phyloP scores from a whole-genome alignment of 805 yeast species.

The Nematodospora valgi region DNA sequence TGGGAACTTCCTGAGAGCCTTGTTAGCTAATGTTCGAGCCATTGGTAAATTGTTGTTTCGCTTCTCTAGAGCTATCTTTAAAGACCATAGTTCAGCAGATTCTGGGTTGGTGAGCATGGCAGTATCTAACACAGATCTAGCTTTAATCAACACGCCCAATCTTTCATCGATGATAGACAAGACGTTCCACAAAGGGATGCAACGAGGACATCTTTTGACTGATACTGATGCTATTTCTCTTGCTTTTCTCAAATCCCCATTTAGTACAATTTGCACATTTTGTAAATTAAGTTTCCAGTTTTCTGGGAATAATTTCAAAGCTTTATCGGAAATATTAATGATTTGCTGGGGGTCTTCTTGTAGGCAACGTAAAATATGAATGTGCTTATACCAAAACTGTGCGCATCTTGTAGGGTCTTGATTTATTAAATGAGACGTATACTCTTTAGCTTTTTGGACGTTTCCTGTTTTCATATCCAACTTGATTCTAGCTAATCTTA shows the following conservation, averaged over 20 bases:
- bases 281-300: slow-evolving; percentile 58
- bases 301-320: slow-evolving; percentile 46
- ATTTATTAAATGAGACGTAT: slow-evolving; percentile 21
- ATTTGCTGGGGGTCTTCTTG: slow-evolving; percentile 9
- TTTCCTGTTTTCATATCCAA: slow-evolving; percentile 48
- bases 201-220: slow-evolving; percentile 43
- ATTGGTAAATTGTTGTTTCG: slow-evolving; percentile 45
- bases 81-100: slow-evolving; percentile 54
- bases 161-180: slow-evolving; percentile 48
- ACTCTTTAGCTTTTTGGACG: slow-evolving; percentile 35
- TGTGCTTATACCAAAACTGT: slow-evolving; percentile 59
- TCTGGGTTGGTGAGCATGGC: slow-evolving; percentile 53
- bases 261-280: slow-evolving; percentile 51
- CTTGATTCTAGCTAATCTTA: slow-evolving; percentile 74
- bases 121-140: slow-evolving; percentile 70
- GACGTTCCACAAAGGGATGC: slow-evolving; percentile 51
- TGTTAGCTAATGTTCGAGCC: slow-evolving; percentile 52
- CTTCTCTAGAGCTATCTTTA: slow-evolving; percentile 56
- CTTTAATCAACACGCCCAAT: slow-evolving; percentile 45
- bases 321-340: slow-evolving; percentile 37
- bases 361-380: slow-evolving; percentile 20
- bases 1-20: slow-evolving; percentile 59
- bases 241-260: slow-evolving; percentile 34
- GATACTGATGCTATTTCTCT: slow-evolving; percentile 49
- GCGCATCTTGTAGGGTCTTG: slow-evolving; percentile 26